Evolutionary conservation across 2,329 filamentous ascomycete species (phyloP).

Genomic region (Pseudohalonectria lignicola): DNA sequence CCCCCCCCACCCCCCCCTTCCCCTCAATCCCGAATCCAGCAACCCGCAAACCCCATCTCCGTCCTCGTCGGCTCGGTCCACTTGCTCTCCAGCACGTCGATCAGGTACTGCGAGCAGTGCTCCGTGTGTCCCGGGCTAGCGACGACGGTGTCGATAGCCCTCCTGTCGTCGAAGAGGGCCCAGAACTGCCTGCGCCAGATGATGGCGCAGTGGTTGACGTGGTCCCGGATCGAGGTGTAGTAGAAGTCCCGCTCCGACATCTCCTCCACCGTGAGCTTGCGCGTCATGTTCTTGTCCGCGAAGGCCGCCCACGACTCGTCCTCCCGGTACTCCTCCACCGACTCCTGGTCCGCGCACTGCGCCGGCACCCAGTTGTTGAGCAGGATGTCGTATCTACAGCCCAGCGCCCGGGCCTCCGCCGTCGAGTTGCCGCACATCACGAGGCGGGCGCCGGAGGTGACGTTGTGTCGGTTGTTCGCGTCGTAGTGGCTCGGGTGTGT

Average conservation of each 20-base stretch:
- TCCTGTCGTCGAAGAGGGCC: constrained; percentile 11
- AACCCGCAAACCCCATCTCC: constrained; percentile 1
- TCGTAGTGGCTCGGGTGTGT: neutral
- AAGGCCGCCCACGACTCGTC: constrained; percentile 13
- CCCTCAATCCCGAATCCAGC: constrained; percentile 2
- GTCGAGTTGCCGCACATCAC: constrained; percentile 6
- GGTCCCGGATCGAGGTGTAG: constrained; percentile 12
- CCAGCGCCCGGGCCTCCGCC: constrained; percentile 5
- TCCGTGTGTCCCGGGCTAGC: constrained; percentile 13
- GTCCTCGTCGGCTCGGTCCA: constrained; percentile 6
- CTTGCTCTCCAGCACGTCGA: constrained; percentile 12
- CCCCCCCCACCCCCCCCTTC: too few species aligned
- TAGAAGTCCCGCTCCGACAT: constrained; percentile 13
- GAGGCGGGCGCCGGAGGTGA: constrained; percentile 1
- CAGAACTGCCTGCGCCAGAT: constrained; percentile 16
- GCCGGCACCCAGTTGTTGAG: constrained; percentile 7
- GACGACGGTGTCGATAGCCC: constrained; percentile 11
- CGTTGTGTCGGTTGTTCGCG: neutral
- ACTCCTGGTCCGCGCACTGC: constrained; percentile 9
- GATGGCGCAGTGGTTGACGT: constrained; percentile 15
- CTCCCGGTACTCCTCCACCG: constrained; percentile 13
- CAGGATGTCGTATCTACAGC: constrained; percentile 7
- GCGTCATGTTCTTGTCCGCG: constrained; percentile 12
- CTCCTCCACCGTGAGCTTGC: constrained; percentile 6
- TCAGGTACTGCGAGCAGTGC: constrained; percentile 16